Evolutionary conservation across 1,139 yeast genomes (phyloP), one percentile per base, ranked within the genome.

Genomic region (Wickerhamomyces sp.): DNA sequence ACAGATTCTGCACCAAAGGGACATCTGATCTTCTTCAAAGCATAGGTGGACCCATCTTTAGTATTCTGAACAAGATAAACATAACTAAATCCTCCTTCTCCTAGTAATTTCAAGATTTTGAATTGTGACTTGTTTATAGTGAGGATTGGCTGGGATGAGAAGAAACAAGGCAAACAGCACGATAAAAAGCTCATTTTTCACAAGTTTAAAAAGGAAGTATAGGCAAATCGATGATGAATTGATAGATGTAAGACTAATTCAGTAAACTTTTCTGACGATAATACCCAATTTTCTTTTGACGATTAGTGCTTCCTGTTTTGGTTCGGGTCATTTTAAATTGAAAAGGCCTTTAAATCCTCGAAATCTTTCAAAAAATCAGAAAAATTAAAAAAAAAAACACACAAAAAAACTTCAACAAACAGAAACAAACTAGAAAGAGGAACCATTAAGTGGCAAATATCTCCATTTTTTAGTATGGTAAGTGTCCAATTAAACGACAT

Each of bases 1-100:
- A 82, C 81, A 55, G 85, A 85, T 55, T 82, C 89, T 37, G 83
- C 75, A 0, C 96, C 96, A 64, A 83, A 88, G 2, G 95, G 91
- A 62, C 97, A 90, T 50, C 91, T 71, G 45, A 89, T 87, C 68
- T 87, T 85, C 67, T 91, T 90, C 58, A 91, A 67, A 2, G 96
- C 96, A 58, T 78, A 86, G 27, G 68, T 61, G 30, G 79, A 72
- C 43, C 75, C 74, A 41, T 69, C 72, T 40, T 70, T 69, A 26
- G 57, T 58, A 33, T 79, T 73, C 54, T 75, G 73, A 9, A 89
- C 96, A 34, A 89, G 69, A 59, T 91, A 91, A n/a, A 89, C 95
- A 58, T 85, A 89, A 1, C 95, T 83, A 60, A 86, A 86, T 7
- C 95, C 95, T 1, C 96, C 95, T 66, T 90, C 97, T 10, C 96